Evolutionary conservation across 352 stramenopile species (phyloP).

Genomic region (Phytophthora gonapodyides): DNA sequence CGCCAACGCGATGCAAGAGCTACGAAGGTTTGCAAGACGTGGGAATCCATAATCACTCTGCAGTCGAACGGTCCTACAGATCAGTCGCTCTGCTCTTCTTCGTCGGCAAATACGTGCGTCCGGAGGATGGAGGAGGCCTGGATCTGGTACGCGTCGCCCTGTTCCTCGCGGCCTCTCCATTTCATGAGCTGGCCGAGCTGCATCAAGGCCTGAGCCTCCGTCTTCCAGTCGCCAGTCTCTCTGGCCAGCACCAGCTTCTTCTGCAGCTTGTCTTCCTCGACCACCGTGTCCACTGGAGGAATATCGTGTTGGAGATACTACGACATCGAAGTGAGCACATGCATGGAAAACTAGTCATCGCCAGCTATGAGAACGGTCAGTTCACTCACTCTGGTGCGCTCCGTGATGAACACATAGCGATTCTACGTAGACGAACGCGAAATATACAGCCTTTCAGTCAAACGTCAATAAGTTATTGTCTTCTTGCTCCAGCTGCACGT

Average conservation of each 20-base stretch:
- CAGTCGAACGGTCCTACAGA: neutral
- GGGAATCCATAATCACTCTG: constrained; percentile 3
- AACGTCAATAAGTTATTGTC: neutral
- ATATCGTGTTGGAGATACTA: constrained; percentile 77
- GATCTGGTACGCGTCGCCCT: constrained; percentile 54
- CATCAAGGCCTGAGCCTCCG: constrained; percentile 63
- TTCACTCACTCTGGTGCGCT: constrained; percentile 67
- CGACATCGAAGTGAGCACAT: neutral
- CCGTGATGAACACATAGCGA: constrained; percentile 79
- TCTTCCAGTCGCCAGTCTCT: constrained; percentile 59
- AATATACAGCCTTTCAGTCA: constrained; percentile 2
- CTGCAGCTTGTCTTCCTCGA: constrained; percentile 73
- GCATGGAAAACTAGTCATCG: neutral
- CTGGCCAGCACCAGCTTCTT: constrained; percentile 57
- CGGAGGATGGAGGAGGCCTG: constrained; percentile 61
- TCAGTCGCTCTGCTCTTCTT: constrained; percentile 31
- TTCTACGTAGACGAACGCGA: constrained; percentile 35
- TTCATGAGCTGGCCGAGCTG: constrained; percentile 80
- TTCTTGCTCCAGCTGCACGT: constrained; percentile 2
- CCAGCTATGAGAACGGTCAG: neutral
- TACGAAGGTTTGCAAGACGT: constrained; percentile 36
- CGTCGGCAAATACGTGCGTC: constrained; percentile 54
- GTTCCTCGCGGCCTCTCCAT: constrained; percentile 57
- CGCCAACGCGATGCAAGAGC: constrained; percentile 39
- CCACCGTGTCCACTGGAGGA: constrained; percentile 66